Percentiles rank a stretch among this genome's conserved stretches.
Conservation (phyloP, 768 basidiomycete genomes). For the Serendipita indica region DNA sequence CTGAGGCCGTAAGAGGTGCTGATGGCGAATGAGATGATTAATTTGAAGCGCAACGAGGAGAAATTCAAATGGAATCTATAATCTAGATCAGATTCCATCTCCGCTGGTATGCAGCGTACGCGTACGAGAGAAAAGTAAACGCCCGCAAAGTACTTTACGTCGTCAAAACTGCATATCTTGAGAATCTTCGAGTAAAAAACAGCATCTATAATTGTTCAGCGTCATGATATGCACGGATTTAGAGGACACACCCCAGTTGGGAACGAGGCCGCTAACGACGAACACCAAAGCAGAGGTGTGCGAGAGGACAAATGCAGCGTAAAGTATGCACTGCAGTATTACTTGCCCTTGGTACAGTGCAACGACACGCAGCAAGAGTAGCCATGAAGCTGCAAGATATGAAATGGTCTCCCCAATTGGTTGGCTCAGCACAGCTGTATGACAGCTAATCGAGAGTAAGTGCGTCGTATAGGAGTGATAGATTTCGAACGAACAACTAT, state of each 20-base stretch:
- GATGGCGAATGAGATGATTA: background rate
- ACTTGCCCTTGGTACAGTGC: background rate
- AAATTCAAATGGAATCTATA: background rate
- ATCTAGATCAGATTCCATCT: no score
- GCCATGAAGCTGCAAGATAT: background rate
- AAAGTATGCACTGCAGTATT: background rate
- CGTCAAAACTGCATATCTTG: background rate
- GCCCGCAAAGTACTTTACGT: background rate
- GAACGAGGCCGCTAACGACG: background rate
- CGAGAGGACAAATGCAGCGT: background rate
- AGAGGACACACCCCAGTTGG: background rate
- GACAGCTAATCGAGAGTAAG: background rate
- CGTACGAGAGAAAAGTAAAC: background rate
- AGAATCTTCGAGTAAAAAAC: background rate
- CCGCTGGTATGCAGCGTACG: no score
- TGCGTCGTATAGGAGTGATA: no score
- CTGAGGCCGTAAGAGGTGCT: no score
- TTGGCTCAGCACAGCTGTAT: background rate
- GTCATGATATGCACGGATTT: no score
- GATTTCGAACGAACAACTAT: no score
- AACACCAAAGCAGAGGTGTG: background rate
- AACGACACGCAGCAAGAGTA: background rate
- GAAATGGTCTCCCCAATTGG: background rate
- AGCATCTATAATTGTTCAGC: no score
- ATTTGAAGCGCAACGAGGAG: background rate